Evolutionary conservation across 2,329 filamentous ascomycete species (phyloP).

Genomic region (Chrysosphaeria jannelii): DNA sequence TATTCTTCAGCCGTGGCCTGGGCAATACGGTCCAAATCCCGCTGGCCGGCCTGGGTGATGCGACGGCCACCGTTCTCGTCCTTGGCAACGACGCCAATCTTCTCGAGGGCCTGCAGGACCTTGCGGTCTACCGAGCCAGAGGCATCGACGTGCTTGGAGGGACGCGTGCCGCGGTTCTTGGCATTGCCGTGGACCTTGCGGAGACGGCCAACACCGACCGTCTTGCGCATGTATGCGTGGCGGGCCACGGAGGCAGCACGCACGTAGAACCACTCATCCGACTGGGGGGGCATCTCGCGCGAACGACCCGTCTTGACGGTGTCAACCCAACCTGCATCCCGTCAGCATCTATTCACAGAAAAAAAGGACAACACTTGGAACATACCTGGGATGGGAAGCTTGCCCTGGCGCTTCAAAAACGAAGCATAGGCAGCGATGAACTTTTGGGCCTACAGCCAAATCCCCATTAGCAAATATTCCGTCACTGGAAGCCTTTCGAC

Average conservation of each 20-base stretch:
- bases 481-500: slow-evolving; percentile 42
- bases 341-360: too few species aligned
- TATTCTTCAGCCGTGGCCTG: slow-evolving; percentile 51
- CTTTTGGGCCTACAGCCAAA: slow-evolving; percentile 41
- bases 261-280: slow-evolving; percentile 86
- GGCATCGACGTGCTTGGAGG: slow-evolving; percentile 85
- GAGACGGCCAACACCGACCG: slow-evolving; percentile 84
- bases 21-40: slow-evolving; percentile 92
- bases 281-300: slow-evolving; percentile 94
- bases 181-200: slow-evolving; percentile 74
- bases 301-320: slow-evolving; percentile 94
- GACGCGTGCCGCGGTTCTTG: slow-evolving; percentile 88
- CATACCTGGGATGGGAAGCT: slow-evolving; percentile 64
- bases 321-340: slow-evolving; percentile 69
- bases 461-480: slow-evolving; percentile 38
- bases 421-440: slow-evolving; percentile 60
- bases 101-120: slow-evolving; percentile 89
- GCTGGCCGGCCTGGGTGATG: slow-evolving; percentile 93
- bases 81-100: slow-evolving; percentile 93
- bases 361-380: neutral
- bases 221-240: slow-evolving; percentile 99
- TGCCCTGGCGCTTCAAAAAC: slow-evolving; percentile 85
- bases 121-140: slow-evolving; percentile 91
- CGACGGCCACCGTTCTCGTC: slow-evolving; percentile 94
- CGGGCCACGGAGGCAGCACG: slow-evolving; percentile 86